Conservation (phyloP, 1,139 yeast genomes). For the Trichomonascaceae sp. region DNA sequence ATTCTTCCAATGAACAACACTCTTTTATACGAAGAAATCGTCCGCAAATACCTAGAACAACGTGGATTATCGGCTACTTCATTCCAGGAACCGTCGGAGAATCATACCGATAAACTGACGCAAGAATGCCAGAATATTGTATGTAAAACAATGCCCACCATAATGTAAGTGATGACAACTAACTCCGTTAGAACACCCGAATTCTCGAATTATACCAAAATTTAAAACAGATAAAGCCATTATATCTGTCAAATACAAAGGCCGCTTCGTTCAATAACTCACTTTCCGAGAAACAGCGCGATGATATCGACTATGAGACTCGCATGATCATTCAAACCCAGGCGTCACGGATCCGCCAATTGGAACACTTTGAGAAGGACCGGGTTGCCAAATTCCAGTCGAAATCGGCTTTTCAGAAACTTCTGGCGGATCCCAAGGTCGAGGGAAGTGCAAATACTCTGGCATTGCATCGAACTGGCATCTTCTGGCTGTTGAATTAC, state of each 20-base stretch:
- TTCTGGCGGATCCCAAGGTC: conserved; percentile 22
- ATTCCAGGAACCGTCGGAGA: conserved; percentile 7
- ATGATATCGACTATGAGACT: conserved; percentile 38
- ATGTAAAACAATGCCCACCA: conserved; percentile 11
- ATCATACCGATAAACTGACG: conserved; percentile 22
- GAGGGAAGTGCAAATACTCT: conserved; percentile 27
- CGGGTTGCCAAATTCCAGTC: conserved; percentile 17
- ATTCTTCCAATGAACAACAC: conserved; percentile 18
- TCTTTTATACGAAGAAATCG: conserved; percentile 21
- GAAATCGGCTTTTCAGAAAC: conserved; percentile 15
- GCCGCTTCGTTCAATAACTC: conserved; percentile 16
- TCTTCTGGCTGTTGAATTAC: conserved; percentile 31
- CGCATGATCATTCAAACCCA: conserved; percentile 33
- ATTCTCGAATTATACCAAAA: conserved; percentile 21
- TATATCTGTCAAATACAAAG: conserved; percentile 27
- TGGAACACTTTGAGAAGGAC: conserved; percentile 31
- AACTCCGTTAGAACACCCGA: conserved; percentile 13
- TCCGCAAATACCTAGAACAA: conserved; percentile 19
- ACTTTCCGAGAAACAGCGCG: conserved; percentile 36
- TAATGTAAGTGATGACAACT: background rate
- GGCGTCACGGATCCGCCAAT: conserved; percentile 29
- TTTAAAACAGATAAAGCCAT: conserved; percentile 26
- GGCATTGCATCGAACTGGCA: conserved; percentile 31
- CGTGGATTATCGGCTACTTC: conserved; percentile 10
- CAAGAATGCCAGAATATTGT: conserved; percentile 25